These are phyloP conservation scores for Glebionis coronaria DNA, from an alignment of 129 eudicot genomes.

Conservation along the genomic window DNA sequence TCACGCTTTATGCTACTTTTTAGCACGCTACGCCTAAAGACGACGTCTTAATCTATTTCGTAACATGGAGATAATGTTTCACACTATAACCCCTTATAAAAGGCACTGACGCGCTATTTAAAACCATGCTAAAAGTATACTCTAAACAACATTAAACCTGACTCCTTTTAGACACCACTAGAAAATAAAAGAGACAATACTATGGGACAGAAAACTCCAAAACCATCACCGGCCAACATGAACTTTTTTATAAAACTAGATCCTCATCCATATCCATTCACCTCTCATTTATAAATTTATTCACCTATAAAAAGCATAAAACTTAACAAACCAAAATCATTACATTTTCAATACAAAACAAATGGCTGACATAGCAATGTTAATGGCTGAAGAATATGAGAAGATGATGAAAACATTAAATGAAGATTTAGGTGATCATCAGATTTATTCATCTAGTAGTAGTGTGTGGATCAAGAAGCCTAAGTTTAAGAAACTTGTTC, in stretches of 20 bases:
- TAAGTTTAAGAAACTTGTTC: too few species aligned
- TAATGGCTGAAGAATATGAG: slow-evolving; percentile 30
- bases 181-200: background rate
- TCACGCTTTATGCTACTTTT: too few species aligned
- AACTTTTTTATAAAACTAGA: background rate
- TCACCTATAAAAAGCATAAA: background rate
- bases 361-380: slow-evolving; percentile 26
- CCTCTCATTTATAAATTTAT: background rate
- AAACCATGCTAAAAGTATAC: too few species aligned
- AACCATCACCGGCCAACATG: background rate
- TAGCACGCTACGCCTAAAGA: too few species aligned
- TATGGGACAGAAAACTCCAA: background rate
- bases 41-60: too few species aligned
- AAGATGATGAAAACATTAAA: slow-evolving; percentile 19
- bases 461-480: too few species aligned
- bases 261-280: slow-evolving; percentile 20
- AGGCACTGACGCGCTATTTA: too few species aligned
- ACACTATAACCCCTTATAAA: too few species aligned
- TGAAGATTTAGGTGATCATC: background rate
- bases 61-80: too few species aligned
- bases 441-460: background rate
- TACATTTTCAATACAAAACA: background rate
- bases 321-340: background rate
- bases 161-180: too few species aligned
- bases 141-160: too few species aligned